Evolutionary conservation across 1,139 yeast species (phyloP), one percentile per base, ranked within the genome.

Genomic region (Suhomyces atakaporum): DNA sequence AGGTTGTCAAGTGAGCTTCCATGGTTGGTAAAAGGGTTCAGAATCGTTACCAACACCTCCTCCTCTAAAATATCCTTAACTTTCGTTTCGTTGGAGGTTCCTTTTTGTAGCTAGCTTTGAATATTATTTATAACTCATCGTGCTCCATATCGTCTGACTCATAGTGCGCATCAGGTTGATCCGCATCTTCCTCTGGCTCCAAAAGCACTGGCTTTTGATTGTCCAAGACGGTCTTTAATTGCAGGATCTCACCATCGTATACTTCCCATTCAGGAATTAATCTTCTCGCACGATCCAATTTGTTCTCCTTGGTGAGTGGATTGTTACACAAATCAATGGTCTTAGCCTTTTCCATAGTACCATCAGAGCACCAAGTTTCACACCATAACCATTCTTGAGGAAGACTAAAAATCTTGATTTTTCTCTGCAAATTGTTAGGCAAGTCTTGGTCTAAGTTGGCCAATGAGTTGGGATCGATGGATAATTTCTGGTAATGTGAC

Each of bases 331-430:
- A 63, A 55, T 87, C 96, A 46, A 87, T 83, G 15, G 90, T 84
- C 54, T 80, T 84, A 1, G 96, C 96, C 0, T 62, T 63, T 32
- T 54, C 53, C 40, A 83, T 60, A 19, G 76, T 66, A 33, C 74
- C 82, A 46, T 79, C 85, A n/a, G 80, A 69, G 55, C 96, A 86
- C 96, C 96, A 88, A 0, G 96, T 86, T 53, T 87, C 96, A 60
- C 95, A 87, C 96, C 96, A 88, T 25, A 86, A 64, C 94, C 95
- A 88, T 31, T 84, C 88, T 50, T 83, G 84, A 2, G 89, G 86
- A 28, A 87, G 66, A 15, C 94, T 82, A 52, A 68, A 75, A 16
- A 88, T 88, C 29, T 83, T 84, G 14, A 88, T 59, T 27, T 62
- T 61, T 22, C 70, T 54, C 58, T 92, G 98, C 49, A 90, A 52